phyloP scores from a whole-genome alignment of 352 stramenopile genomes.

The Phytopythium aichiense region DNA sequence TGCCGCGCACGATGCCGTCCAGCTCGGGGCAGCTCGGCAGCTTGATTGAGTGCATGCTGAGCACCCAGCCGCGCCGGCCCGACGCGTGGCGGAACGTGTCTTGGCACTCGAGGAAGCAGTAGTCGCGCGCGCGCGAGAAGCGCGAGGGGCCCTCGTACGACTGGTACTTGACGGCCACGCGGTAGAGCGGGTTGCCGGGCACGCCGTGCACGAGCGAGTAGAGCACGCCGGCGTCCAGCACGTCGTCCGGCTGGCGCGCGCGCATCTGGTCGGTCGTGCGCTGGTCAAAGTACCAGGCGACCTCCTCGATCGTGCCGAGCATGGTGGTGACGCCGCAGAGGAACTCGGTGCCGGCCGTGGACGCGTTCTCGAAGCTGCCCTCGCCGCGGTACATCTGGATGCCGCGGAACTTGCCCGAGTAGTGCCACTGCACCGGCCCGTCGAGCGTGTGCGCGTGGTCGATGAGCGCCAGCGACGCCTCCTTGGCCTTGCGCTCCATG shows the following conservation, averaged over 20 bases:
- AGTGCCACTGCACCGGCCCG: constrained; percentile 70
- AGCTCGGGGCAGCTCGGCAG: constrained; percentile 67
- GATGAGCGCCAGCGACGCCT: constrained; percentile 61
- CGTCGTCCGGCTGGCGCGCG: constrained; percentile 55
- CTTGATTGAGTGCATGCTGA: constrained; percentile 85
- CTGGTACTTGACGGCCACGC: constrained; percentile 68
- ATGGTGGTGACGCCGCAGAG: constrained; percentile 76
- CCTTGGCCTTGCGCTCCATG: constrained; percentile 63
- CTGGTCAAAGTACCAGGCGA: constrained; percentile 67
- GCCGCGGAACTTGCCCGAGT: constrained; percentile 64
- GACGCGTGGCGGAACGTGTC: constrained; percentile 75
- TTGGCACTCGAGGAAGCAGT: constrained; percentile 76
- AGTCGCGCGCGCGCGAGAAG: constrained; percentile 60
- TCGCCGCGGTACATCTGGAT: constrained; percentile 84
- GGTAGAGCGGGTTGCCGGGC: constrained; percentile 49
- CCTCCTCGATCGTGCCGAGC: constrained; percentile 61
- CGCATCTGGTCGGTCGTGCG: constrained; percentile 54
- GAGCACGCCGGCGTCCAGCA: constrained; percentile 61
- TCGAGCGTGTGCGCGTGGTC: constrained; percentile 72
- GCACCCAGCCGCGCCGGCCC: constrained; percentile 61
- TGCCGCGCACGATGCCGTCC: constrained; percentile 65
- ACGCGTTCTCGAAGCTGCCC: constrained; percentile 34
- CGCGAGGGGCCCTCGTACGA: constrained; percentile 51
- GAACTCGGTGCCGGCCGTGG: constrained; percentile 45
- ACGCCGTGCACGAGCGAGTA: constrained; percentile 52